Base-by-base conservation (phyloP, 306 rosid species). In the Cicer arietinum region DNA sequence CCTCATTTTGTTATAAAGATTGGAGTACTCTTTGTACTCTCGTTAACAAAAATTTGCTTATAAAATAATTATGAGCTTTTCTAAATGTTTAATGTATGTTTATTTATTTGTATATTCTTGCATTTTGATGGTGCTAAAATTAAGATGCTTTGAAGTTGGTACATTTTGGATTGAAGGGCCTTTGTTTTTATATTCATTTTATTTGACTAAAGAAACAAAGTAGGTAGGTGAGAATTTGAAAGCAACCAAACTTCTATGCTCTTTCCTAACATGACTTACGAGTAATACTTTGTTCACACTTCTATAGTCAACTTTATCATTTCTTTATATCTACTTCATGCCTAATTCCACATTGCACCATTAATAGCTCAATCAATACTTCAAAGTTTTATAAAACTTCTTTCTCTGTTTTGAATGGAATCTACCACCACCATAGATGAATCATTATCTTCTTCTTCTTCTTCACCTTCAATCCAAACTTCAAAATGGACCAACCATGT, bases 401-500 rank as follows among this genome's bases (percentile, higher is more conserved):
- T 14, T 14, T 14, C 16, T 14, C 16, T 14, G 16, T 14, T 14
- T 14, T 14, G 13, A 71, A 79, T 79, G 82, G 69, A 61, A 72
- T 64, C 65, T 63, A 6, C 47, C 67, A 6, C 47, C 67, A 35
- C 44, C 51, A 59, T 9, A 20, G 66, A 48, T 43, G 71, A 13
- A 75, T 25, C 84, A 11, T 14, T 14, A 14, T 80, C 80, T 74
- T 80, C 76, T 57, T 80, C 80, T 8, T 65, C 18, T 25, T 11
- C 1, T 57, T 10, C 78, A 10, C 1, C 53, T 5, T 64, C 77
- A 18, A 41, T 42, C 14, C 40, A 7, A 71, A 42, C 58, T 37
- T 9, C 62, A 65, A 17, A 47, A 60, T 81, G 80, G 73, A 8
- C 14, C 37, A 60, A 81, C 68, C 84, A 81, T 75, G 84, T 81